Conservation (phyloP, 768 basidiomycete genomes). For the Suillus subluteus region DNA sequence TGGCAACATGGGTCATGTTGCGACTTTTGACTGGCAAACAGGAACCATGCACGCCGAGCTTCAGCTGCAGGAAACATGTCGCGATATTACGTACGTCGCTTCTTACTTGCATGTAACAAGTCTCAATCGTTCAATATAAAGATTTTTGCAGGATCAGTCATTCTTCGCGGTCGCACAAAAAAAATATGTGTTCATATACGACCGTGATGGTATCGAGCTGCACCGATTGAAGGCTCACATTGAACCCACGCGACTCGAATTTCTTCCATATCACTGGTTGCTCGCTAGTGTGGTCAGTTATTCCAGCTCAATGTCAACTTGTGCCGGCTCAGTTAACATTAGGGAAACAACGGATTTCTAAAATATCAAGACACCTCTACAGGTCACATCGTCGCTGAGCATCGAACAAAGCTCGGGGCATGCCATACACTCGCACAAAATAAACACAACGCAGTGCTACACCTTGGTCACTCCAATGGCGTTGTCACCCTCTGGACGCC, state of each 20-base stretch:
- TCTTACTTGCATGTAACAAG: not conserved
- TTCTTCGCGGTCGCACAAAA: conserved; percentile 96
- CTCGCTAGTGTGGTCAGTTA: conserved; percentile 77
- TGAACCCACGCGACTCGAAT: conserved; percentile 89
- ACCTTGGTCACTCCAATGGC: conserved; percentile 94
- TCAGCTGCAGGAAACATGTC: conserved; percentile 85
- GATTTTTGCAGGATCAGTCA: conserved; percentile 91
- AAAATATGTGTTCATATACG: conserved; percentile 96
- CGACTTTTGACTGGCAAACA: conserved; percentile 92
- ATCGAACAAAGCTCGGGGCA: conserved; percentile 88
- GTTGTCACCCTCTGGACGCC: conserved; percentile 98
- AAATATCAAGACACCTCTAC: conserved; percentile 99
- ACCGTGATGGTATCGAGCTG: conserved; percentile 89
- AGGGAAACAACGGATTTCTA: conserved; percentile 89
- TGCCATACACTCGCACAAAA: conserved; percentile 90
- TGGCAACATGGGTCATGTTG: conserved; percentile 82
- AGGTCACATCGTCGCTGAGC: conserved; percentile 81
- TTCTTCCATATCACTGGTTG: conserved; percentile 95
- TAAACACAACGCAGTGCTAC: conserved; percentile 88
- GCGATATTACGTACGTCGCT: conserved; percentile 82
- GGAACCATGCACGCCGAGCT: conserved; percentile 86
- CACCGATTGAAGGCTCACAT: conserved; percentile 84
- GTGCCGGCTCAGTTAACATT: conserved; percentile 5
- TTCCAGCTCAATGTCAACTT: not conserved
- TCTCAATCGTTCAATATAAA: conserved; percentile 31